Evolutionary conservation across 306 rosid genomes (phyloP), one percentile per base, ranked within the genome.

Genomic region (Cajanus cajan): DNA sequence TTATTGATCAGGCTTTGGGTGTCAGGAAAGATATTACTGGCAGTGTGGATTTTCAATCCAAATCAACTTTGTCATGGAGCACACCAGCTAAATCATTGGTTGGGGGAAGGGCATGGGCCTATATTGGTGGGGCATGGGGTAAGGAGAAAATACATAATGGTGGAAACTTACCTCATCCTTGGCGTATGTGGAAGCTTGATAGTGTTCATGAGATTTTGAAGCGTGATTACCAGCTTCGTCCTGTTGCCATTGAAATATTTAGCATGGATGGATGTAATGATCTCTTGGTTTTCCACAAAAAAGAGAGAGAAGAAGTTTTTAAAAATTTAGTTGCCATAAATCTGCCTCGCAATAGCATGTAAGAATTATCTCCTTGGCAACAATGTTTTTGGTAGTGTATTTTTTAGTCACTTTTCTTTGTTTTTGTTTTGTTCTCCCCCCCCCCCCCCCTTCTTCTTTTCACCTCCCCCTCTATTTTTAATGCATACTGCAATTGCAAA

Each of bases 51-150:
- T 88, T 96, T 81, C 98, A 87, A 76, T 90, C 96, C 44, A 96
- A 89, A 85, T 91, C 97, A 78, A 87, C 90, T 58, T 78, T 91
- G 62, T 93, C 96, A 78, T 89, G 90, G 87, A 88, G 86, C 72
- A 72, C 90, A 68, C 65, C 87, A 19, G 90, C 73, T 68, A 91
- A 90, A 87, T 86, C 88, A 68, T 87, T 75, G 82, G 88, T 86
- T 79, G 99, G 99, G 80, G 99, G 98, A 81, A 93, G 98, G 85
- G 99, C 99, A 16, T 96, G 99, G 99, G 98, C 99, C 58, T 96
- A 93, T 69, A 89, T 88, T 86, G 99, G 99, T 16, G 99, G 99
- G 78, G 99, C 99, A 68, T 96, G 98, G 98, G 99, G 99, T 52
- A 96, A 93, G 85, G 99, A 96, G 88, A 96, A 91, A 89, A 86